Base-by-base conservation (phyloP, 768 basidiomycete genomes). In the Termitomyces sp. region DNA sequence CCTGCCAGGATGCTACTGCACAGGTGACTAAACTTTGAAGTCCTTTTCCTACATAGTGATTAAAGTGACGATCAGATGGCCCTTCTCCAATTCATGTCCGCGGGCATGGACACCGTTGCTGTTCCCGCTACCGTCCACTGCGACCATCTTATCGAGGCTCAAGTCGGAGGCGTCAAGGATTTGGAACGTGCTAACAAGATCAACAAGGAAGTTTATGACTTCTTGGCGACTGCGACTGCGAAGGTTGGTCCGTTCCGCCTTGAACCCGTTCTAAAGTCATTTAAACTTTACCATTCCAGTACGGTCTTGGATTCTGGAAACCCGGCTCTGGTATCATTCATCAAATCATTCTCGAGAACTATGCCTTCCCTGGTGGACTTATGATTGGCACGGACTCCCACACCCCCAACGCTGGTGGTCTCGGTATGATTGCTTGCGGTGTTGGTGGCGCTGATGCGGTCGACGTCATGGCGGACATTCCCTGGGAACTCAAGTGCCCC, bases 311-410 rank as follows among this genome's bases (percentile, higher is more conserved):
- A 61, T 99, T 99, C 83, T 99, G 96, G 96, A 93, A 89, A 77
- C 95, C 96, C 47, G 96, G 97, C 65, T 95, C 94, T 67, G 96
- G 96, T 77, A 99, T 99, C 73, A 98, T 99, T 64, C 93, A 95
- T 75, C 94, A 98, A 78, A 98, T 98, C 69, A 94, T 99, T 70
- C 83, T 98, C 67, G 96, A 99, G 75, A 98, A 98, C 81, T 98
- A 99, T 72, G 97, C 95, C 4, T 95, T 98, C 86, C 96, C 96
- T 54, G 96, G 96, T 78, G 92, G 95, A 68, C 83, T 99, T 59
- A 98, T 99, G 96, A 98, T 99, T 66, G 97, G 97, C 72, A 98
- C 96, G 57, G 97, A 99, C 78, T 98, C 96, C 32, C 94, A 99
- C 76, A 98, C 97, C 7, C 97, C 97, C 49, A 98, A 98, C 70